Conservation (phyloP, 495 filamentous ascomycete species). For the Collariella sp. region DNA sequence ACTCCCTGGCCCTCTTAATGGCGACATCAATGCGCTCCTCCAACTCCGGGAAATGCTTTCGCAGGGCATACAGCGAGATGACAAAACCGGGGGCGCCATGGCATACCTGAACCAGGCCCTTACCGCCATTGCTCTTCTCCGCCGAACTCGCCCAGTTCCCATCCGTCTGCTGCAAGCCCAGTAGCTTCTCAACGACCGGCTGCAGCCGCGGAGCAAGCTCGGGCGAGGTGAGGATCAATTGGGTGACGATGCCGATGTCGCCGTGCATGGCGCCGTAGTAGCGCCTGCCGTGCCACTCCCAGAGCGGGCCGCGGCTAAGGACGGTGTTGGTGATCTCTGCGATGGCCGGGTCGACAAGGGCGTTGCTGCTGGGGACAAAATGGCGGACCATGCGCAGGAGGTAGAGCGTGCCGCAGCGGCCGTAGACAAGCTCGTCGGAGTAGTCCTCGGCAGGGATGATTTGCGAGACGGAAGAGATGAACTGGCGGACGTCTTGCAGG, state of each 20-base stretch:
- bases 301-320: constrained; percentile 32
- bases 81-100: constrained; percentile 59
- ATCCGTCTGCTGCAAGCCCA: constrained; percentile 32
- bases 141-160: constrained; percentile 41
- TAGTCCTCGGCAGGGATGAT: constrained; percentile 27
- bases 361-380: constrained; percentile 21
- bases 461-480: constrained; percentile 35
- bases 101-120: constrained; percentile 54
- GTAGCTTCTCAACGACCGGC: constrained; percentile 34
- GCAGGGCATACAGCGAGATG: constrained; percentile 42
- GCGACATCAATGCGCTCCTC: constrained; percentile 39
- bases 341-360: constrained; percentile 29
- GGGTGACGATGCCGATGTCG: constrained; percentile 52
- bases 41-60: constrained; percentile 42
- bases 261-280: constrained; percentile 58
- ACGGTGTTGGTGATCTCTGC: constrained; percentile 30
- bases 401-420: constrained; percentile 54
- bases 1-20: constrained; percentile 36
- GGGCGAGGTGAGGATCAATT: constrained; percentile 47
- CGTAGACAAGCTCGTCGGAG: constrained; percentile 49
- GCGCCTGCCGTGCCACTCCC: constrained; percentile 50
- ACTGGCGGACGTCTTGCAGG: constrained; percentile 30
- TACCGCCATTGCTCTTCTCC: constrained; percentile 11
- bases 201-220: constrained; percentile 30
- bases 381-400: constrained; percentile 42